Conservation (phyloP, 768 basidiomycete genomes). For the Boletus fagicola region DNA sequence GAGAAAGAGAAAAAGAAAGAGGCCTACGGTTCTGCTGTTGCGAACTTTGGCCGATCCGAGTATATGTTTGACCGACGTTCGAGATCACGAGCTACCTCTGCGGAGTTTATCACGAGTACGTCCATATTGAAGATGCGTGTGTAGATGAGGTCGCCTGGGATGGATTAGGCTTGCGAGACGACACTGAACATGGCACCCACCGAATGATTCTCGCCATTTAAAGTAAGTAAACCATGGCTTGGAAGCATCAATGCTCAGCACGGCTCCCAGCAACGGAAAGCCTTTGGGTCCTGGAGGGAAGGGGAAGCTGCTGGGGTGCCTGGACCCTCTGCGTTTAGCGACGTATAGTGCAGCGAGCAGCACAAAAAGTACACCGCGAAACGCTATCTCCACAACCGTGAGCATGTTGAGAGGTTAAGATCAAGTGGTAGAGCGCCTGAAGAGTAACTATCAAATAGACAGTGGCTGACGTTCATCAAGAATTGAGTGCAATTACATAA, state of each 20-base stretch:
- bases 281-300: constrained; percentile 54
- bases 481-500: too few relatives aligned
- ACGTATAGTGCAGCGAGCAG: constrained; percentile 16
- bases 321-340: not conserved
- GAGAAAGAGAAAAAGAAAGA: not conserved
- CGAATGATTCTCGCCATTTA: constrained; percentile 31
- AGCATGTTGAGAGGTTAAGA: not conserved
- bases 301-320: constrained; percentile 5
- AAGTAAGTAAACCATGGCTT: constrained; percentile 35
- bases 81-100: constrained; percentile 27
- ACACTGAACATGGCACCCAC: constrained; percentile 5
- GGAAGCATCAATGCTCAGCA: constrained; percentile 25
- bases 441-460: not conserved
- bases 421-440: not conserved
- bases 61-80: constrained; percentile 32
- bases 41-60: constrained; percentile 33
- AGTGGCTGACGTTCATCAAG: not conserved
- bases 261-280: constrained; percentile 34
- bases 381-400: not conserved
- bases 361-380: not conserved
- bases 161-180: not conserved
- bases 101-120: constrained; percentile 31
- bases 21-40: constrained; percentile 22
- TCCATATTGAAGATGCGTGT: constrained; percentile 22
- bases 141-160: constrained; percentile 24